A percentile compares a stretch with the other conserved stretches of the same genome.
These are phyloP conservation scores for Pulveroboletus frians DNA, from an alignment of 768 basidiomycete species.

Conservation along the genomic window DNA sequence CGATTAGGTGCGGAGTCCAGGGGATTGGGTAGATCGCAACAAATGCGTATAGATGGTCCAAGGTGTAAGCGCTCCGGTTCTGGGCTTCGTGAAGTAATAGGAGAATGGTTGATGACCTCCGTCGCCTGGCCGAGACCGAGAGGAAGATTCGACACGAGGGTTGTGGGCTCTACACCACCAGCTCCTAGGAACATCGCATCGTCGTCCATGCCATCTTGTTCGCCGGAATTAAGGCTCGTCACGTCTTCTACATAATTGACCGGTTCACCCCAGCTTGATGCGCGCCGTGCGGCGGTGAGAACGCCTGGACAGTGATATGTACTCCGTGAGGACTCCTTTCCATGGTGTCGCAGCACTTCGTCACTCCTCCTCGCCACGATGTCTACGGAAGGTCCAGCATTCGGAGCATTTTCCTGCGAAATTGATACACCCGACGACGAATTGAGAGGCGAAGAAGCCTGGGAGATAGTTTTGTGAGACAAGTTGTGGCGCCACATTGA, in stretches of 20 bases:
- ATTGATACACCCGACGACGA: constrained; percentile 31
- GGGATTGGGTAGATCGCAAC: constrained; percentile 21
- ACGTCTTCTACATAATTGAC: constrained; percentile 39
- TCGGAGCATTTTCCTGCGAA: constrained; percentile 20
- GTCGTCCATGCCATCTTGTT: constrained; percentile 44
- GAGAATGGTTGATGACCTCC: constrained; percentile 17
- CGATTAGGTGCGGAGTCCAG: constrained; percentile 21
- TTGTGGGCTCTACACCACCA: constrained; percentile 37
- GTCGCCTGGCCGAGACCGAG: constrained; percentile 27
- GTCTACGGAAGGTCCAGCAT: constrained; percentile 17
- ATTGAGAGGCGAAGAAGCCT: constrained; percentile 28
- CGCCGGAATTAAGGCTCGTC: constrained; percentile 41
- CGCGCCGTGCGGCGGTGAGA: constrained; percentile 47
- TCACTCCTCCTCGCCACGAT: constrained; percentile 37
- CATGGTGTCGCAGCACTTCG: constrained; percentile 37
- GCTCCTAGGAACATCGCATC: constrained; percentile 52
- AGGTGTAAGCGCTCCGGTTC: constrained; percentile 28
- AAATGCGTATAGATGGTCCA: constrained; percentile 17
- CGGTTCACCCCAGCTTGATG: constrained; percentile 61
- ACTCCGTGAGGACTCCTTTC: constrained; percentile 23
- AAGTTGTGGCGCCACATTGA: constrained; percentile 25
- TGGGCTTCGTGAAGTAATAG: constrained; percentile 23
- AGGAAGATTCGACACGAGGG: constrained; percentile 33
- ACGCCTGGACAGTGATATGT: constrained; percentile 24
- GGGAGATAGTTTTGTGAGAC: constrained; percentile 21